A percentile compares a stretch with the other conserved stretches of the same genome.
Conservation (phyloP, 441 rosid genomes). For the Corymbia citriodora region DNA sequence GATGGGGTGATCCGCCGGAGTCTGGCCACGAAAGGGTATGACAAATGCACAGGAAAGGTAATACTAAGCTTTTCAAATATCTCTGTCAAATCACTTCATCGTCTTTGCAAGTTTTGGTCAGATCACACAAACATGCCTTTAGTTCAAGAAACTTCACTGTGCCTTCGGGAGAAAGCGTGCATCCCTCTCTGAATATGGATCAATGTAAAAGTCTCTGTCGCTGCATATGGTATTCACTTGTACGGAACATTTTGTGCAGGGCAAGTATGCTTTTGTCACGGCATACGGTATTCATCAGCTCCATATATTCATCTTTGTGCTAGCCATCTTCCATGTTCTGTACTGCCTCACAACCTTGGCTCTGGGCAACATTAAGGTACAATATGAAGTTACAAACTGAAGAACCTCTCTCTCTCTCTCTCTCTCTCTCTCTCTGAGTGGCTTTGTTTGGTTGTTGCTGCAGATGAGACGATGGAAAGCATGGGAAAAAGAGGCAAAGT, state of each 20-base stretch:
- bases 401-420: not conserved
- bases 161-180: not conserved
- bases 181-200: not conserved
- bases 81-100: not conserved
- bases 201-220: not conserved
- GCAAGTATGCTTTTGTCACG: not conserved
- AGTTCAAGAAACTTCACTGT: not conserved
- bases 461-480: slow-evolving; percentile 1
- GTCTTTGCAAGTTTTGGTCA: not conserved
- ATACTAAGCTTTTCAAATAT: not conserved
- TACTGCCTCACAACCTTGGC: not conserved
- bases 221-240: not conserved
- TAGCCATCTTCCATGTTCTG: not conserved
- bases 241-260: not conserved
- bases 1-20: not conserved
- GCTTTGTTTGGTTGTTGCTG: not conserved
- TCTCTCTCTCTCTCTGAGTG: not conserved
- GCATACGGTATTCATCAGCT: slow-evolving; percentile 1
- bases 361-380: not conserved
- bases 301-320: not conserved
- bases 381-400: not conserved
- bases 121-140: not conserved
- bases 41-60: not conserved
- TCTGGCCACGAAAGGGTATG: slow-evolving; percentile 1
- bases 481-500: slow-evolving; percentile 1